Conservation (phyloP, 805 yeast species). For the Ascoidea tarda region DNA sequence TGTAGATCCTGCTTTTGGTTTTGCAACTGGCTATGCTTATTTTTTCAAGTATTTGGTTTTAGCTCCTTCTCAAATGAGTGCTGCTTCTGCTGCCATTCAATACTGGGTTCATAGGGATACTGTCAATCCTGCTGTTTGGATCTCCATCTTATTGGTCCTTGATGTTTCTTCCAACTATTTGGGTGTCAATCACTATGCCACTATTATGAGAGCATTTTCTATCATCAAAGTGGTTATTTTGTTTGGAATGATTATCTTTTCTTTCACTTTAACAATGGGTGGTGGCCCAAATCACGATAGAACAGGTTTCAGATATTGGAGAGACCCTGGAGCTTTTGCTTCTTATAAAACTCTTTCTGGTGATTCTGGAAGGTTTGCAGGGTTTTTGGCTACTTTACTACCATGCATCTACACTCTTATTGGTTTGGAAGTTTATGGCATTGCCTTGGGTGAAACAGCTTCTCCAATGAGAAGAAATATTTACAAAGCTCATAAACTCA, state of each 20-base stretch:
- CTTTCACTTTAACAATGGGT: constrained; percentile 30
- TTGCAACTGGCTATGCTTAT: constrained; percentile 47
- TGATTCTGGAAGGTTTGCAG: constrained; percentile 50
- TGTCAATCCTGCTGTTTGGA: constrained; percentile 41
- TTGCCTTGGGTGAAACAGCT: constrained; percentile 60
- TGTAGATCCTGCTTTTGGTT: constrained; percentile 41
- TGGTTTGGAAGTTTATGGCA: constrained; percentile 40
- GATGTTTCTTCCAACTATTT: constrained; percentile 30
- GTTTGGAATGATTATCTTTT: constrained; percentile 27
- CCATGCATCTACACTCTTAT: constrained; percentile 55
- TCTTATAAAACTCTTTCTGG: constrained; percentile 24
- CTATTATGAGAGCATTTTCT: constrained; percentile 40
- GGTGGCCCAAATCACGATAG: constrained; percentile 27
- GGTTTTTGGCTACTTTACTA: constrained; percentile 46
- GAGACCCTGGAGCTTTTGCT: constrained; percentile 35
- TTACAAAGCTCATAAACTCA: constrained; percentile 45
- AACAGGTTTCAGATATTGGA: constrained; percentile 35
- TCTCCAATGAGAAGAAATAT: constrained; percentile 23
- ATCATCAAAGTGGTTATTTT: constrained; percentile 43
- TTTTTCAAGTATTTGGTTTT: constrained; percentile 47
- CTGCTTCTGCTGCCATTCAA: constrained; percentile 43
- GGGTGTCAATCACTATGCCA: constrained; percentile 43
- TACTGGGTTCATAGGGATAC: constrained; percentile 34
- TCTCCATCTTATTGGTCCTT: constrained; percentile 32
- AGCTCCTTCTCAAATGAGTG: constrained; percentile 45